Evolutionary conservation across 768 basidiomycete genomes (phyloP).

Genomic region (Auriscalpium orientale): DNA sequence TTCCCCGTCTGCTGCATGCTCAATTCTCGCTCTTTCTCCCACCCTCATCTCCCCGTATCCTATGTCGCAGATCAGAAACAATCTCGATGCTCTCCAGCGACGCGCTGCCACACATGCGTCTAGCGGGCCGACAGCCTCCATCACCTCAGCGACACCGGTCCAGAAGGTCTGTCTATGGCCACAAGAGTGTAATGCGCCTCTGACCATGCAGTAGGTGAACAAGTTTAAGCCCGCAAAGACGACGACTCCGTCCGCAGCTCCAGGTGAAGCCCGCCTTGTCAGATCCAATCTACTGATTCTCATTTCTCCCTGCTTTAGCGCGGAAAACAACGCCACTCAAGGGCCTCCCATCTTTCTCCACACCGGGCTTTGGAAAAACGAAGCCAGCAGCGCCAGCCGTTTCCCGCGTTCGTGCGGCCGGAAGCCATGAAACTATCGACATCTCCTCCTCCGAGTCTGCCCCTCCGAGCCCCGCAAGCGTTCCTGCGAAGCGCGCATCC

Average conservation of each 20-base stretch:
- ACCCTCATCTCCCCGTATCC: background rate
- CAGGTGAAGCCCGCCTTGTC: background rate
- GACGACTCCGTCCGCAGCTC: background rate
- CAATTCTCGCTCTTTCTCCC: background rate
- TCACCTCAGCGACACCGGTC: constrained; percentile 3
- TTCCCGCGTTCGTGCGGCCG: background rate
- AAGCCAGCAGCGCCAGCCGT: constrained; percentile 1
- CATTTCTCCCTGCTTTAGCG: background rate
- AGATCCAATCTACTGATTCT: background rate
- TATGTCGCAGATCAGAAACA: constrained; percentile 17
- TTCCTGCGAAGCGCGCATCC: background rate
- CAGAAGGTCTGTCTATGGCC: constrained; percentile 2
- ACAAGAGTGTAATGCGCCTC: background rate
- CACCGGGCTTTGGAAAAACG: constrained; percentile 6
- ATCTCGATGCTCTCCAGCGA: constrained; percentile 14
- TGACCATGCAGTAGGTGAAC: background rate
- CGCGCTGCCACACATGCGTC: background rate
- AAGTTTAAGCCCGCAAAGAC: constrained; percentile 17
- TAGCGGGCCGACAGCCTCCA: background rate
- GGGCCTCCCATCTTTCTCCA: constrained; percentile 2
- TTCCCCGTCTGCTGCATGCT: no score
- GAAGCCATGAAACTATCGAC: constrained; percentile 10
- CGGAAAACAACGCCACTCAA: background rate
- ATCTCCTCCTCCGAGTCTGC: constrained; percentile 4
- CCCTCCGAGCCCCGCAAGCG: background rate